Conservation (phyloP, 306 rosid genomes). For the Prinsepia uniflora region DNA sequence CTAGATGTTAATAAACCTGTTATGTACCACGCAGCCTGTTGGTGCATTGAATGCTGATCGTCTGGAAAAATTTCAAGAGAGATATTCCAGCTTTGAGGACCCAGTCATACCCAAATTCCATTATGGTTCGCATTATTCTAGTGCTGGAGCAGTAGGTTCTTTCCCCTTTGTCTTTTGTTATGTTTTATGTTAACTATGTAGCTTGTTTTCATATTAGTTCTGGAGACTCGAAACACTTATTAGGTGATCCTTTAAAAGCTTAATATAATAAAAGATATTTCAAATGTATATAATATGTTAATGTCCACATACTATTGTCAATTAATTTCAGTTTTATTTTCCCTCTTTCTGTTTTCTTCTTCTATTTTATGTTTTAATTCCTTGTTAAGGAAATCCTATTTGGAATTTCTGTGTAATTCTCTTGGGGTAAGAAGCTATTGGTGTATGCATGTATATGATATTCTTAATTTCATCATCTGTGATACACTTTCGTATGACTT, state of each 20-base stretch:
- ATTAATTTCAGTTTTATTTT: too few species aligned
- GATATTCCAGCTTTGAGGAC: conserved; percentile 89
- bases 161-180: background rate
- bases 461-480: background rate
- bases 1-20: conserved; percentile 17
- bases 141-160: conserved; percentile 93
- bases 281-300: background rate
- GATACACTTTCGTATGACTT: background rate
- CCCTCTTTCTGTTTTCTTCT: background rate
- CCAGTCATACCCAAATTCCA: conserved; percentile 93
- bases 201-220: background rate
- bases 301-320: background rate
- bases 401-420: background rate
- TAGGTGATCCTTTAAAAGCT: background rate
- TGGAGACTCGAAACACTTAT: background rate
- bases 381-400: background rate
- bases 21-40: conserved; percentile 59
- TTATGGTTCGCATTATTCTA: conserved; percentile 96
- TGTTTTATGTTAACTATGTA: too few species aligned
- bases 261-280: background rate
- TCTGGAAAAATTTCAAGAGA: conserved; percentile 77
- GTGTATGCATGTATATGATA: background rate
- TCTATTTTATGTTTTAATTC: background rate
- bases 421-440: background rate
- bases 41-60: conserved; percentile 88